A percentile compares a stretch with the other conserved stretches of the same genome.
Conservation (phyloP, 768 basidiomycete species). For the Auricularia heimuer region DNA sequence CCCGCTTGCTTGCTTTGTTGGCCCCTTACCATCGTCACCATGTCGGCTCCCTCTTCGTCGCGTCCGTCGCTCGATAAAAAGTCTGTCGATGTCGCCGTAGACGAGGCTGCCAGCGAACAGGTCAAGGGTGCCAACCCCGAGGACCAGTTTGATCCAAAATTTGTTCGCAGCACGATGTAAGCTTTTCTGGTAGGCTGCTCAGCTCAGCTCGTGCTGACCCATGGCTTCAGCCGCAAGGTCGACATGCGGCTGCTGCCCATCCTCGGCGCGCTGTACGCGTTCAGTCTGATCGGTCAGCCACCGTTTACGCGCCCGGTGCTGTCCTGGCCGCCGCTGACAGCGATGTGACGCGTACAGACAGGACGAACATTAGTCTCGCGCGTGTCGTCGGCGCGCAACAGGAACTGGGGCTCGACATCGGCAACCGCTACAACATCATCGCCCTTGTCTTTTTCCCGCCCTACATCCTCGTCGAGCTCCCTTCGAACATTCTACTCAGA, state of each 20-base stretch:
- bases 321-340: background rate
- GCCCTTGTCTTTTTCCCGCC: background rate
- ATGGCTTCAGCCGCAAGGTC: background rate
- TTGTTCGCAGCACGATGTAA: background rate
- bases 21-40: background rate
- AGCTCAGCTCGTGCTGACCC: background rate
- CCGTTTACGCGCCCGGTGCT: background rate
- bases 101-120: background rate
- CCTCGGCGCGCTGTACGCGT: slow-evolving; percentile 7
- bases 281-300: slow-evolving; percentile 12
- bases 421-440: background rate
- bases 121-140: background rate
- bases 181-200: background rate
- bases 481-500: background rate
- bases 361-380: background rate
- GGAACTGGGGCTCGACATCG: background rate
- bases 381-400: background rate
- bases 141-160: background rate
- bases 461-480: background rate
- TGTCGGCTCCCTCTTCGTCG: background rate
- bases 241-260: slow-evolving; percentile 5
- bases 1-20: too few relatives aligned
- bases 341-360: background rate
- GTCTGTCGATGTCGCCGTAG: background rate
- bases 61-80: background rate